Conservation (phyloP, 2,329 filamentous ascomycete genomes). For the Annulohypoxylon truncatum region DNA sequence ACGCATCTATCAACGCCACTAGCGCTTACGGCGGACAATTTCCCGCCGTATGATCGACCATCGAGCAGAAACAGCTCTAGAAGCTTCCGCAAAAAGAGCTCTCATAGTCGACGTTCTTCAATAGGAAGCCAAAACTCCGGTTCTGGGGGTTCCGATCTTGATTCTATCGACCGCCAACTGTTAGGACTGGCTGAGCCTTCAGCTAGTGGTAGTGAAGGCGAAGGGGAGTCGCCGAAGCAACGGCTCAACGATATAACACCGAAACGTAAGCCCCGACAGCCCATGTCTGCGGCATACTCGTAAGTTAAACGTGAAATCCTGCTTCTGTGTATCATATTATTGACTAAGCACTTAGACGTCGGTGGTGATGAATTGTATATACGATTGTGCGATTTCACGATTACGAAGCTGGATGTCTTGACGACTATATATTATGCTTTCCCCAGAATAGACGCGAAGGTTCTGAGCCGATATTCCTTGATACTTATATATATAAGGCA, state of each 20-base stretch:
- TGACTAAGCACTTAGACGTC: slow-evolving; percentile 41
- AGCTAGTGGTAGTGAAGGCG: slow-evolving; percentile 41
- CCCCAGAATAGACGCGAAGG: background rate
- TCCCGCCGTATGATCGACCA: slow-evolving; percentile 23
- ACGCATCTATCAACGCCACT: slow-evolving; percentile 21
- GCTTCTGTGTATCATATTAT: background rate
- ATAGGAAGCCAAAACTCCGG: slow-evolving; percentile 26
- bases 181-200: slow-evolving; percentile 44
- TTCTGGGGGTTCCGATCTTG: slow-evolving; percentile 45
- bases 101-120: slow-evolving; percentile 41
- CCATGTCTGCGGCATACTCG: slow-evolving; percentile 46
- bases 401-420: background rate
- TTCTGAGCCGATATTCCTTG: background rate
- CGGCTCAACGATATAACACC: slow-evolving; percentile 30
- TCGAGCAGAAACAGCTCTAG: slow-evolving; percentile 33
- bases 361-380: slow-evolving; percentile 40
- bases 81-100: slow-evolving; percentile 25
- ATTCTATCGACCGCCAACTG: slow-evolving; percentile 48
- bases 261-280: slow-evolving; percentile 41
- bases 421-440: background rate
- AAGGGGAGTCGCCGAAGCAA: slow-evolving; percentile 38
- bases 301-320: slow-evolving; percentile 30
- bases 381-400: background rate
- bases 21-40: background rate
- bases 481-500: background rate